phyloP scores from a whole-genome alignment of 495 filamentous ascomycete species.

The Annulohypoxylon moriforme region DNA sequence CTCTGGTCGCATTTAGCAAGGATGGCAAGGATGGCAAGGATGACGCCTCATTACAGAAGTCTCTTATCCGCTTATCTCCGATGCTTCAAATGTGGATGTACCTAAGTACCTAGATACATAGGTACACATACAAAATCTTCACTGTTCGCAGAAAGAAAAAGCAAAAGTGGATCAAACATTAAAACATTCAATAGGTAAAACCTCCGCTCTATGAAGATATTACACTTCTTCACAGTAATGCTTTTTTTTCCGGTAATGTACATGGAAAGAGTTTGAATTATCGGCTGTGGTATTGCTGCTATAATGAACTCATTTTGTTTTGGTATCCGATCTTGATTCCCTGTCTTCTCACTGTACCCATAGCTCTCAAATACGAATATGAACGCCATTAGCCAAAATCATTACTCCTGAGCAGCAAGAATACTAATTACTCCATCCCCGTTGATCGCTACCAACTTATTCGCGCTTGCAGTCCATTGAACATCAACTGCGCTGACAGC shows the following conservation, averaged over 20 bases:
- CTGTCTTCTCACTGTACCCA: background rate
- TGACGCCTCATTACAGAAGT: slow-evolving; percentile 34
- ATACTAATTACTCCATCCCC: slow-evolving; percentile 78
- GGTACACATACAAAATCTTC: background rate
- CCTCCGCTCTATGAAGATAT: slow-evolving; percentile 12
- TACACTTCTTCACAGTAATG: background rate
- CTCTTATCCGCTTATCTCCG: slow-evolving; percentile 13
- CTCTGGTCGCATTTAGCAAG: background rate
- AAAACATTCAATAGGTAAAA: no score
- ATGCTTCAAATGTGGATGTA: background rate
- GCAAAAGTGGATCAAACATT: no score
- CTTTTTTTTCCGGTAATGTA: slow-evolving; percentile 18
- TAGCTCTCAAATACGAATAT: background rate
- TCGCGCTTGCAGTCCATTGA: slow-evolving; percentile 80
- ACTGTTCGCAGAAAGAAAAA: background rate
- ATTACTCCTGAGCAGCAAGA: slow-evolving; percentile 58
- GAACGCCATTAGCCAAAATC: slow-evolving; percentile 13
- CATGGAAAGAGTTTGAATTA: slow-evolving; percentile 6
- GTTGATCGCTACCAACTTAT: slow-evolving; percentile 77
- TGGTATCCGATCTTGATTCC: background rate
- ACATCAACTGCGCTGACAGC: slow-evolving; percentile 78
- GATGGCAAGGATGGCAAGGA: slow-evolving; percentile 5
- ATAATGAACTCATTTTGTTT: background rate
- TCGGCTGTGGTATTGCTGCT: background rate
- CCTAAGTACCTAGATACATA: background rate